phyloP scores from a whole-genome alignment of 2,329 filamentous ascomycete genomes.

The Trichoderma hamatum region DNA sequence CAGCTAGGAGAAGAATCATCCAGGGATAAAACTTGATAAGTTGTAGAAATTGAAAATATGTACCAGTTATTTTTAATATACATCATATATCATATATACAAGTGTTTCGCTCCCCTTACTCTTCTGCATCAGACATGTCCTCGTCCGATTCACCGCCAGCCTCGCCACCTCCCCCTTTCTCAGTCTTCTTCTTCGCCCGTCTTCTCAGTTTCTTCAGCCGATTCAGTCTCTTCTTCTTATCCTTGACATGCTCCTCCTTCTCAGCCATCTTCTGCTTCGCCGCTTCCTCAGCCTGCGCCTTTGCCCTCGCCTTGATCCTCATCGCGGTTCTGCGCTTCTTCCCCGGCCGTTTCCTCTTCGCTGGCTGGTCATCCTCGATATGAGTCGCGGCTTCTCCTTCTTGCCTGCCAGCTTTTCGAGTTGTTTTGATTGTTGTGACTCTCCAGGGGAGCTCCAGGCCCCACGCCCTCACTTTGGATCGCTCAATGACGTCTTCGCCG shows the following conservation, averaged over 20 bases:
- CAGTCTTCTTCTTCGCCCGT: constrained; percentile 56
- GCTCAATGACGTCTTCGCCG: constrained; percentile 53
- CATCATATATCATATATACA: constrained; percentile 14
- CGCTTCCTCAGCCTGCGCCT: constrained; percentile 45
- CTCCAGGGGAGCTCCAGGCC: constrained; percentile 65
- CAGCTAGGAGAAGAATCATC: background rate
- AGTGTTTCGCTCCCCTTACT: constrained; percentile 19
- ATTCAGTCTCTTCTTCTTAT: constrained; percentile 66
- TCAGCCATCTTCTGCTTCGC: constrained; percentile 45
- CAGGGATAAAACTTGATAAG: too few species aligned
- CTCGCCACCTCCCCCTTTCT: constrained; percentile 30
- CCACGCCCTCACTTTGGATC: constrained; percentile 53
- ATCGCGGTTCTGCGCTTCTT: constrained; percentile 62
- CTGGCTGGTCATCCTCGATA: constrained; percentile 27
- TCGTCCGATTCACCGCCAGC: constrained; percentile 28
- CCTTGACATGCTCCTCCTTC: constrained; percentile 60
- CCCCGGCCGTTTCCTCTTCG: constrained; percentile 52
- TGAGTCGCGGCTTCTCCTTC: constrained; percentile 29
- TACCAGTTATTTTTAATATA: background rate
- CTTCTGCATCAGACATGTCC: constrained; percentile 29
- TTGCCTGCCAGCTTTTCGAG: constrained; percentile 34
- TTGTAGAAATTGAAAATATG: background rate
- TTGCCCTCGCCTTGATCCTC: constrained; percentile 49
- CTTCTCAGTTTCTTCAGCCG: constrained; percentile 62
- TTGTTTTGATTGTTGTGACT: constrained; percentile 50